A percentile compares a stretch with the other conserved stretches of the same genome.
phyloP scores from a whole-genome alignment of 202 grass and related monocot genomes.

The Cymbopogon flexuosus region DNA sequence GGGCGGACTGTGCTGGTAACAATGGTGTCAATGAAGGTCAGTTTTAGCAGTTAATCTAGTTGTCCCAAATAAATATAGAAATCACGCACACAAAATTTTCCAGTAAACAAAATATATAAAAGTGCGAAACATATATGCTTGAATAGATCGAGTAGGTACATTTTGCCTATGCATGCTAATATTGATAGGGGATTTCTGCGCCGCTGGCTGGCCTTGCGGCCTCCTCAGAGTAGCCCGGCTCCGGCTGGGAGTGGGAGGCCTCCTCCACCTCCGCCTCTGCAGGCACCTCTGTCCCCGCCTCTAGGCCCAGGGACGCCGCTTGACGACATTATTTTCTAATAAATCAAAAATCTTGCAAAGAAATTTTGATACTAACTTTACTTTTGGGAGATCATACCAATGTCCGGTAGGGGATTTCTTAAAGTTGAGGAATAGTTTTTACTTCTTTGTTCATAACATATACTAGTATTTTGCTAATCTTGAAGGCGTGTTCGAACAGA shows the following conservation, averaged over 20 bases:
- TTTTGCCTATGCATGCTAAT: too few species aligned
- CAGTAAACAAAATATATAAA: neutral
- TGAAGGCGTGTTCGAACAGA: conserved; percentile 8
- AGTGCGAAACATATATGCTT: too few species aligned
- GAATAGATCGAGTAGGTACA: too few species aligned
- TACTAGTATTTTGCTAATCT: neutral
- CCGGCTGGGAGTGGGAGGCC: too few species aligned
- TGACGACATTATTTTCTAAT: neutral
- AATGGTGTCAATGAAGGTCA: neutral
- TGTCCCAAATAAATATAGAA: neutral
- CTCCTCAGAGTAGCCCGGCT: too few species aligned
- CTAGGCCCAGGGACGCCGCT: too few species aligned
- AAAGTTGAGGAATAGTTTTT: neutral
- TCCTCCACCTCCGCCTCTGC: too few species aligned
- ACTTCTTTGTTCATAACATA: neutral
- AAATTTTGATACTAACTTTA: neutral
- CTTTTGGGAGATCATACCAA: neutral
- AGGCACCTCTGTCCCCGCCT: too few species aligned
- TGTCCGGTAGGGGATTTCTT: neutral
- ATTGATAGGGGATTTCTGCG: too few species aligned
- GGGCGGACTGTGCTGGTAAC: conserved; percentile 14
- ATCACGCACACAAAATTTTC: neutral
- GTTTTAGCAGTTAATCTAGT: neutral
- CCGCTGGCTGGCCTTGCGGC: too few species aligned
- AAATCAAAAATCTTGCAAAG: neutral